Base-by-base conservation (phyloP, 108 stramenopile species). In the Fragilaria crotonensis region DNA sequence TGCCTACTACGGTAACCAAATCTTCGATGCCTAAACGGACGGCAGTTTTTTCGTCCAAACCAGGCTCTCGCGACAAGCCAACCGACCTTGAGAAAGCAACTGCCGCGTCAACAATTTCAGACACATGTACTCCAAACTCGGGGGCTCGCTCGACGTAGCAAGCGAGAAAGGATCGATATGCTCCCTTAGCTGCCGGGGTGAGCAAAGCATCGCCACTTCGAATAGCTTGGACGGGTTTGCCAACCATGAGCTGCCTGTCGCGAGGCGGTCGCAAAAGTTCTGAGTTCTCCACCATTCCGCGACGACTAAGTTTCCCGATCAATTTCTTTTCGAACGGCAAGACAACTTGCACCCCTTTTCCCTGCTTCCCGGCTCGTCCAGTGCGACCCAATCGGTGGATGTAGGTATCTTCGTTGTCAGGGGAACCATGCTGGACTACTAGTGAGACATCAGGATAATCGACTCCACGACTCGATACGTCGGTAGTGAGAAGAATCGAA, bases 371-470 rank as follows among this genome's bases (percentile, higher is more conserved):
- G 5, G 93, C 94, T 5, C 96, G 71, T 4, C 88, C 96, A 7
- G 94, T 97, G 19, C 96, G 81, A 25, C 96, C 96, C 4, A 97
- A 81, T 9, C 96, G 79, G 78, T 97, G 95, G 31, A 95, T 71
- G 73, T 96, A 96, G 59, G 85, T 78, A 44, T 86, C 87, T 48
- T 72, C 53, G 14, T 31, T 72, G 5, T 79, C 68, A 18, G 96
- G 81, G 27, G 88, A 63, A 22, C 93, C 88, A 54, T 87, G 53
- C 70, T 92, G 90, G 21, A 89, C 46, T 0, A 92, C 87, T 31
- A n/a, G 54, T n/a, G 54, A 31, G 14, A 56, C 54, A 36, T 79
- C 75, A 4, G 85, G 85, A 72, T 87, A 92, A 70, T 98, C 97
- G 45, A 96, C 78, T 25, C 97, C 95, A 28, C 97, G 73, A 19